Percentiles rank a stretch among this genome's conserved stretches.
Conservation (phyloP, 2,329 filamentous ascomycete genomes). For the Colletotrichum liaoningense region DNA sequence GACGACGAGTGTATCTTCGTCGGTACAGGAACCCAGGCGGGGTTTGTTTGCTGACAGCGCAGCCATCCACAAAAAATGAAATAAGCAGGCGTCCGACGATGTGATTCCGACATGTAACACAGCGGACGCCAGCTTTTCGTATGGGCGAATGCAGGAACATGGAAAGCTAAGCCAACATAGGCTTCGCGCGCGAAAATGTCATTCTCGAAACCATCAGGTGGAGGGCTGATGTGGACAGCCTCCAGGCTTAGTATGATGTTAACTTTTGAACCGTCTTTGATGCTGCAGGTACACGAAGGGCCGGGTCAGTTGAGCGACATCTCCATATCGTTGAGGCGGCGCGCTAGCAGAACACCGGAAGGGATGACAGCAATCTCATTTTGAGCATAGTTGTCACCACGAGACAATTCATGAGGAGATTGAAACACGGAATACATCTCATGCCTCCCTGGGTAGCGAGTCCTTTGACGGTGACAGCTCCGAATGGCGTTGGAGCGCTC, state of each 20-base stretch:
- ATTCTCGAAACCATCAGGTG: not conserved
- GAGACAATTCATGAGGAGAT: not conserved
- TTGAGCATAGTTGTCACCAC: not conserved
- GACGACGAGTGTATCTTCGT: not conserved
- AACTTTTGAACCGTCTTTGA: not conserved
- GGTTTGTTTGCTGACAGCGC: slow-evolving; percentile 1
- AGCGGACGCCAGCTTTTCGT: slow-evolving; percentile 2
- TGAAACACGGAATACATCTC: not conserved
- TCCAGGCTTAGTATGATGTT: not conserved
- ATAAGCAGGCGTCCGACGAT: slow-evolving; percentile 8
- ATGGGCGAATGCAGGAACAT: slow-evolving; percentile 10
- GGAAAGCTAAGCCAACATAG: not conserved
- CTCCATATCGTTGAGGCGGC: not conserved
- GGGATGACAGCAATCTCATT: not conserved
- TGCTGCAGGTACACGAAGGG: not conserved
- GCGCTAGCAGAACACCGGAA: not conserved
- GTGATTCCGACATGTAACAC: slow-evolving; percentile 22
- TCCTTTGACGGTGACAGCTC: not conserved
- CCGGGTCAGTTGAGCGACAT: not conserved
- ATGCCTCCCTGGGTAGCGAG: not conserved
- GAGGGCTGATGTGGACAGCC: not conserved
- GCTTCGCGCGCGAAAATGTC: not conserved
- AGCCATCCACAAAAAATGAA: not conserved
- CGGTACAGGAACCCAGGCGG: not conserved
- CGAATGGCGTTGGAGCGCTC: not conserved